Evolutionary conservation across 2,329 filamentous ascomycete species (phyloP).

Genomic region (Neurospora sp.): DNA sequence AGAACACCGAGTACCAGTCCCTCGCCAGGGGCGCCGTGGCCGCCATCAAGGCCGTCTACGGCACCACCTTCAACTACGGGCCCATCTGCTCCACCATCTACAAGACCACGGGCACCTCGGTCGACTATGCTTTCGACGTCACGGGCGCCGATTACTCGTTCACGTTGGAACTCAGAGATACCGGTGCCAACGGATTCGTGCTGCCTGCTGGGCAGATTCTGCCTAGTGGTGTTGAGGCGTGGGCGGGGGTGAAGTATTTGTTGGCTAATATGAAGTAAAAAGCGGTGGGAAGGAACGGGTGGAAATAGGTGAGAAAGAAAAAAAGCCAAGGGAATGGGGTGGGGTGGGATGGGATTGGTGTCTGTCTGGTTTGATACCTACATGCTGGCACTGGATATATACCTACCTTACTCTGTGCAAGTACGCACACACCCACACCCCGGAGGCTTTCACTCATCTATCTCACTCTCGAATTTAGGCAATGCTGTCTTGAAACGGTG

Average conservation of each 20-base stretch:
- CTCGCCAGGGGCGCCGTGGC: conserved; percentile 39
- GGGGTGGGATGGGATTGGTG: no score
- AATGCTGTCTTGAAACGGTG: no score
- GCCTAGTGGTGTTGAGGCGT: conserved; percentile 33
- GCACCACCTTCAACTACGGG: conserved; percentile 31
- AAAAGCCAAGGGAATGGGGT: no score
- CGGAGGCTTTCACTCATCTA: no score
- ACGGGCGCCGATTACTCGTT: conserved; percentile 13
- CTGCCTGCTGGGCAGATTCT: conserved; percentile 33
- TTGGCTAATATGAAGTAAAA: conserved; percentile 28
- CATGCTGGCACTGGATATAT: no score
- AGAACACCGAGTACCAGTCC: conserved; percentile 36
- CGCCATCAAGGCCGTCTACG: conserved; percentile 38
- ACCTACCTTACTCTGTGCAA: no score
- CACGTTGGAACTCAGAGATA: conserved; percentile 18
- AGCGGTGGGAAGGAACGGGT: conserved; percentile 9
- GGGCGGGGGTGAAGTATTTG: conserved; percentile 49
- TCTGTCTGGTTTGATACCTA: no score
- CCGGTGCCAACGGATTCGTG: conserved; percentile 31
- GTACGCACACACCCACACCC: no score
- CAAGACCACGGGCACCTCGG: conserved; percentile 37
- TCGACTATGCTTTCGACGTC: conserved; percentile 29
- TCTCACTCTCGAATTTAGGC: no score
- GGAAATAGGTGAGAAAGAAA: no score
- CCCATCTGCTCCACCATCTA: conserved; percentile 55